Evolutionary conservation across 108 stramenopile species (phyloP), one percentile per base, ranked within the genome.

Genomic region (Cylindrotheca closterium): DNA sequence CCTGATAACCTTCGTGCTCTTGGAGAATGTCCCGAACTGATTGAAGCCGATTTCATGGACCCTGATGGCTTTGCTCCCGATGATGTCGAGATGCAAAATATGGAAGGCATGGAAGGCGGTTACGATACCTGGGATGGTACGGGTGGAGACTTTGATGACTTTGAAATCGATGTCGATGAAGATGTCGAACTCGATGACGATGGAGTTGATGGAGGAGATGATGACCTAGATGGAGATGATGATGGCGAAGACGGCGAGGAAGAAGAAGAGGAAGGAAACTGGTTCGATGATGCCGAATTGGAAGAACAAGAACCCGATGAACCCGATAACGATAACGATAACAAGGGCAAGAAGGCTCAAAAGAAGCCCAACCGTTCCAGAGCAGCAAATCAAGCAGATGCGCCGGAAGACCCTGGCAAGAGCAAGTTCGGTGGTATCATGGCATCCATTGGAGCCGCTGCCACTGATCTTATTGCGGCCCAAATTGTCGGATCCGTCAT

Each of bases 1-100:
- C 78, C 78, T 30, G 82, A 83, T 45, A 83, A 83, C 58, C 72
- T 83, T 1, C 61, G 82, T 7, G 82, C 82, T 1, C 51, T 82
- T 8, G 78, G 78, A 18, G 82, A 83, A 49, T 60, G 66, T 25
- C 78, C 82, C 18, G 32, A 60, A 28, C 47, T 77, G 31, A 79
- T 83, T 19, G 78, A 83, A 34, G 49, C 53, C 1, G 82, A 83
- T 58, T 79, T 83, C 66, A 55, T 45, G 23, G 71, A 74, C 53
- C 73, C 76, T 12, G 56, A 69, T 29, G 73, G 68, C 19, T 69
- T 73, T 19, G 8, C 47, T 19, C 63, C 66, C 15, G 24, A 30
- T 23, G 79, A 75, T 30, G 31, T 75, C 17, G 79, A 75, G 46
- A 24, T 23, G 26, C 37, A 32, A 10, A 60, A 60, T 33, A 29